Percentiles rank a stretch among this genome's conserved stretches.
Conservation (phyloP, 352 stramenopile genomes). For the Pythium guiyangense region DNA sequence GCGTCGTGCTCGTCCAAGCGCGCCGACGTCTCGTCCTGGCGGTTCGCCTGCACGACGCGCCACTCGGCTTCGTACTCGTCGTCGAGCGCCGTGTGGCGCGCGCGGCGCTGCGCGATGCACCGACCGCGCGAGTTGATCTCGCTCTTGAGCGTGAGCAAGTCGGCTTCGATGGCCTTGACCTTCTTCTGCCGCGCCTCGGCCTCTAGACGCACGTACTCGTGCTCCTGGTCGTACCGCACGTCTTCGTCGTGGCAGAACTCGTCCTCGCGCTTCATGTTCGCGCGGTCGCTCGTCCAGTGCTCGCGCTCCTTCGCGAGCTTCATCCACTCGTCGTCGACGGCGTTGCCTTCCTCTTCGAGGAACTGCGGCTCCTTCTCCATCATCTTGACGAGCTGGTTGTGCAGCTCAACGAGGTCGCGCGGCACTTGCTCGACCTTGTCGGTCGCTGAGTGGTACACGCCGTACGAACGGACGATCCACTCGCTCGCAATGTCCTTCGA, state of each 20-base stretch:
- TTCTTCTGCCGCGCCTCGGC: constrained; percentile 78
- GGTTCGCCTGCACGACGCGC: constrained; percentile 63
- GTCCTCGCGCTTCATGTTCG: constrained; percentile 88
- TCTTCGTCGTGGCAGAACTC: constrained; percentile 86
- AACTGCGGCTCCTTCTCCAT: constrained; percentile 75
- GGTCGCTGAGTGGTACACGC: constrained; percentile 62
- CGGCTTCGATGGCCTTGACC: constrained; percentile 74
- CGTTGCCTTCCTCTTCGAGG: constrained; percentile 78
- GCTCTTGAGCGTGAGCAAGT: constrained; percentile 71
- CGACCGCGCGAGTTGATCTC: constrained; percentile 69
- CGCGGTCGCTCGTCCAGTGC: constrained; percentile 83
- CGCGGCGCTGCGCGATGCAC: constrained; percentile 69
- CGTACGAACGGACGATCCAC: constrained; percentile 85
- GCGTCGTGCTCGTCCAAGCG: constrained; percentile 65
- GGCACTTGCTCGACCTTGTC: constrained; percentile 46
- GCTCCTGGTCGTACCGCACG: constrained; percentile 78
- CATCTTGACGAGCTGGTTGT: constrained; percentile 78
- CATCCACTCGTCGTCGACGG: constrained; percentile 86
- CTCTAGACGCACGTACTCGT: constrained; percentile 76
- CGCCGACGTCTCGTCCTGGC: constrained; percentile 52
- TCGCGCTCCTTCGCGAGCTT: constrained; percentile 87
- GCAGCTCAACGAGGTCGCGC: constrained; percentile 66
- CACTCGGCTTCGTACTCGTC: constrained; percentile 85
- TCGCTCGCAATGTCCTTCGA: constrained; percentile 87
- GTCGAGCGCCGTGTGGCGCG: constrained; percentile 69